A percentile compares a stretch with the other conserved stretches of the same genome.
Evolutionary conservation across 352 stramenopile species (phyloP).

Genomic region (Pythium biforme): DNA sequence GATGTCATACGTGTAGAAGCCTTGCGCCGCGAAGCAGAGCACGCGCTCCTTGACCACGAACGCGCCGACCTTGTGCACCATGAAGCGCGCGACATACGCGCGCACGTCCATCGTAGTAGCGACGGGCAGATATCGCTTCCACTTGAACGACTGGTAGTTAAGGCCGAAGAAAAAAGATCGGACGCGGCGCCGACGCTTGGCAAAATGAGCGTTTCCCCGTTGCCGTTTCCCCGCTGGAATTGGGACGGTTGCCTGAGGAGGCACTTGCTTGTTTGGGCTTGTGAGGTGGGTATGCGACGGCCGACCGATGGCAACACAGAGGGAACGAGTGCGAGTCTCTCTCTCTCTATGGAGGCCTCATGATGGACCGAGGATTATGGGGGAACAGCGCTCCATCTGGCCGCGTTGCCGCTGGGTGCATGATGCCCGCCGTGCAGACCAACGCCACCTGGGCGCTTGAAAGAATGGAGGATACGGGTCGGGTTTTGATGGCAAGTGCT

Average conservation of each 20-base stretch:
- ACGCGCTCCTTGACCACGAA: constrained; percentile 86
- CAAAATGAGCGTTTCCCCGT: not conserved
- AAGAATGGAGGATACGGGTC: not conserved
- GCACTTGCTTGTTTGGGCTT: too few species aligned
- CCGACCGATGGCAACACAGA: not conserved
- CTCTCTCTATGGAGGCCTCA: not conserved
- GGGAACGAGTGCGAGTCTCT: not conserved
- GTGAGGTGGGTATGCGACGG: not conserved
- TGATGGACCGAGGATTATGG: not conserved
- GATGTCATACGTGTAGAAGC: constrained; percentile 69
- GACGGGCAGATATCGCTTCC: not conserved
- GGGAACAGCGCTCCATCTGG: not conserved
- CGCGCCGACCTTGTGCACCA: constrained; percentile 82
- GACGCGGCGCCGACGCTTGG: not conserved
- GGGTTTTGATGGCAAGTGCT: not conserved
- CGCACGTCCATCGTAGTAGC: constrained; percentile 49
- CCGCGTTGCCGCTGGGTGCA: not conserved
- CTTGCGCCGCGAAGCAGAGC: constrained; percentile 71
- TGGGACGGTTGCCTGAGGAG: too few species aligned
- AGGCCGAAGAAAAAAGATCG: constrained; percentile 13
- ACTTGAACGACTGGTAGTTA: too few species aligned
- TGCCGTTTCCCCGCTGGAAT: not conserved
- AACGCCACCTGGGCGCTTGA: not conserved
- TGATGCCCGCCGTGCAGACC: not conserved
- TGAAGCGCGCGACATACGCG: constrained; percentile 68